These are phyloP conservation scores for Hygrocybe punicea DNA, from an alignment of 768 basidiomycete species.

Conservation along the genomic window DNA sequence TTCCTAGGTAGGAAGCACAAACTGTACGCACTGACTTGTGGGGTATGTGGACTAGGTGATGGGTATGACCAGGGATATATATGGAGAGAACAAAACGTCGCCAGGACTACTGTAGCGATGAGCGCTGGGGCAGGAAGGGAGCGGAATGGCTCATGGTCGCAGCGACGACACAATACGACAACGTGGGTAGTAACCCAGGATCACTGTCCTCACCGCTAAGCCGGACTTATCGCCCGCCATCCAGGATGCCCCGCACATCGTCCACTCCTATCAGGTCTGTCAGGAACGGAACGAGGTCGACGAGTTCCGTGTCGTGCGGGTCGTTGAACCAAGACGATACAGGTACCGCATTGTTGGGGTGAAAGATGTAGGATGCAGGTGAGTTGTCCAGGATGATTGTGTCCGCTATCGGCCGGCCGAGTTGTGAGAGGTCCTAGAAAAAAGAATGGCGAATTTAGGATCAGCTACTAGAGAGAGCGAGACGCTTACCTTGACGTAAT, in stretches of 20 bases:
- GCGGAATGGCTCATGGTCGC: too few species aligned
- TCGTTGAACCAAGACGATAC: conserved; percentile 99
- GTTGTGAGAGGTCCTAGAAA: conserved; percentile 94
- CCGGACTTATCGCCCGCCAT: conserved; percentile 25
- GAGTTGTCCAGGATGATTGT: conserved; percentile 99
- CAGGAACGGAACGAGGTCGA: conserved; percentile 88
- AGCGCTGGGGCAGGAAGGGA: too few species aligned
- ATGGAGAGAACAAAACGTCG: too few species aligned
- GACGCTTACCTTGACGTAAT: conserved; percentile 88
- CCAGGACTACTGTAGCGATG: too few species aligned
- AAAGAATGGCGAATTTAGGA: background rate
- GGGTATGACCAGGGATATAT: too few species aligned
- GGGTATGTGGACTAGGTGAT: too few species aligned
- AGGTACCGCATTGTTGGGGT: conserved; percentile 97
- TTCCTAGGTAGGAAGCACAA: too few species aligned
- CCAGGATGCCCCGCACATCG: conserved; percentile 89
- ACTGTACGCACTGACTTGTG: too few species aligned
- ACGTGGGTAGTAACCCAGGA: too few species aligned
- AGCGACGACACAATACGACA: too few species aligned
- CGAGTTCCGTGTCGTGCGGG: conserved; percentile 83
- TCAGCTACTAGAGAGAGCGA: background rate
- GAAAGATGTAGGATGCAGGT: conserved; percentile 98
- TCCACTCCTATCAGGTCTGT: conserved; percentile 78
- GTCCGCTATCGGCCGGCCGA: conserved; percentile 89
- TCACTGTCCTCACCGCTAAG: too few species aligned